phyloP scores from a whole-genome alignment of 768 basidiomycete genomes.

The Ramaria sp. region DNA sequence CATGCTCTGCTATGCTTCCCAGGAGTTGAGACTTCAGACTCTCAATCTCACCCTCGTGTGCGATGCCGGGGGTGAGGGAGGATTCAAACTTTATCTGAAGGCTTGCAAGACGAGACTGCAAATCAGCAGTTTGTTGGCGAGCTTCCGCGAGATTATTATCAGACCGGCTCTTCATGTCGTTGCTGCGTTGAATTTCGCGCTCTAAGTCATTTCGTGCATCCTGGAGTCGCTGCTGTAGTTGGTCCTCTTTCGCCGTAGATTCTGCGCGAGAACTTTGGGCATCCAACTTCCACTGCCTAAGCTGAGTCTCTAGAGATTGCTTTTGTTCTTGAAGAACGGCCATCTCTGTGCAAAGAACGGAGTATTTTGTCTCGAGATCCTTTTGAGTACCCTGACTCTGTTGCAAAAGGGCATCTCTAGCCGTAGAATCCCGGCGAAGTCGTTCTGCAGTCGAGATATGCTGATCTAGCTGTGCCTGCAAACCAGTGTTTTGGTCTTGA shows the following conservation, averaged over 20 bases:
- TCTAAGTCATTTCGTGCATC: neutral
- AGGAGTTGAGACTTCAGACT: neutral
- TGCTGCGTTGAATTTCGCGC: neutral
- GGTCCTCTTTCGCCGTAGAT: neutral
- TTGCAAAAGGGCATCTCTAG: neutral
- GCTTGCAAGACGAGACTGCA: neutral
- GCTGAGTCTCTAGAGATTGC: slow-evolving; percentile 16
- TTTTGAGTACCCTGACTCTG: neutral
- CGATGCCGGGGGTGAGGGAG: neutral
- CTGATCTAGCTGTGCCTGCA: slow-evolving; percentile 13
- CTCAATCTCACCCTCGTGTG: slow-evolving; percentile 1
- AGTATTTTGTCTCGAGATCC: slow-evolving; percentile 15
- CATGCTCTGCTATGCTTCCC: neutral
- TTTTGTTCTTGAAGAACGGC: slow-evolving; percentile 33
- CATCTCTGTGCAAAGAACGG: slow-evolving; percentile 28
- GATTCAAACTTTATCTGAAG: neutral
- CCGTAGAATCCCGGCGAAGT: neutral
- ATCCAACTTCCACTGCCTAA: slow-evolving; percentile 4
- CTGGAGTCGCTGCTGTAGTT: neutral
- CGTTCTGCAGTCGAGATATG: neutral
- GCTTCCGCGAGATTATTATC: neutral
- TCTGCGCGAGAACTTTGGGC: neutral
- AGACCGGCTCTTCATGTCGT: neutral
- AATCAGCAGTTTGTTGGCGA: neutral
- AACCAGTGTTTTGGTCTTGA: neutral